These are phyloP conservation scores for Geranium incanum DNA, from an alignment of 441 rosid genomes.

Conservation along the genomic window DNA sequence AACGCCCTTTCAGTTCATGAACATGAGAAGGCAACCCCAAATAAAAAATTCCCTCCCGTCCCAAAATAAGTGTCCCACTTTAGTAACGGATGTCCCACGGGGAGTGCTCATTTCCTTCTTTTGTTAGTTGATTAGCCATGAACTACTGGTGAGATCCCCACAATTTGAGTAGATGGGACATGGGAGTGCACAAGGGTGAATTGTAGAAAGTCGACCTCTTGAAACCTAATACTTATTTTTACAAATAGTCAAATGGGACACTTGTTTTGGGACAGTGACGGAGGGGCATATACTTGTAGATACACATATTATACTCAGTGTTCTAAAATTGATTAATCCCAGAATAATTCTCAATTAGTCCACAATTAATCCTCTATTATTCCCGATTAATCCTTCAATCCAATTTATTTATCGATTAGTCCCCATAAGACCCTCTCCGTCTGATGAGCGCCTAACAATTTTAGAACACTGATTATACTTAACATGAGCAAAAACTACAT, in stretches of 20 bases:
- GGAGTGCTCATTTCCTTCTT: background rate
- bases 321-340: too few species aligned
- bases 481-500: background rate
- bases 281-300: background rate
- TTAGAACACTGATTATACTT: background rate
- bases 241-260: background rate
- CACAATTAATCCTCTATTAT: too few species aligned
- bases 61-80: too few species aligned
- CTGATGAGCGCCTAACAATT: too few species aligned
- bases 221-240: background rate
- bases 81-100: background rate
- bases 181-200: background rate
- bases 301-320: background rate
- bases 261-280: background rate
- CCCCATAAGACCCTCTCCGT: too few species aligned
- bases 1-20: background rate
- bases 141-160: background rate
- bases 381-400: too few species aligned
- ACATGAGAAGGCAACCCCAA: background rate
- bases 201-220: background rate
- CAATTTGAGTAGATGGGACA: background rate
- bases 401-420: too few species aligned
- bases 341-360: too few species aligned
- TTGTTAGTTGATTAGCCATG: background rate
- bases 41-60: background rate